Base-by-base conservation (phyloP, 768 basidiomycete species). In the Hortiboletus flavorubellus region DNA sequence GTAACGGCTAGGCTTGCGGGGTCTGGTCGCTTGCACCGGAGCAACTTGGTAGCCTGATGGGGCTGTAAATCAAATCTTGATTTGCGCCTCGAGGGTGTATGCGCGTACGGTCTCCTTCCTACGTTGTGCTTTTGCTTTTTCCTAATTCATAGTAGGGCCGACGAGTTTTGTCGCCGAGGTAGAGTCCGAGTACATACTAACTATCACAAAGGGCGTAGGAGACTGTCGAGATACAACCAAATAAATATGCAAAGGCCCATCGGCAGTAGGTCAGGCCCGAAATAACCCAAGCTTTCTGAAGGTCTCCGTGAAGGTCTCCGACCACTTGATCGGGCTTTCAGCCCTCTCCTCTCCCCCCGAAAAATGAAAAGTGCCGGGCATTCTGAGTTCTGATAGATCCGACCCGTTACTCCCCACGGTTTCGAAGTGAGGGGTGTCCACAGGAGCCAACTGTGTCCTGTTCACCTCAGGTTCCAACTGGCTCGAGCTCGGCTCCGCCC, bases 331-430 rank as follows among this genome's bases (percentile, higher is more conserved):
- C 31, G 58, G 56, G 33, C 37, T 46, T 3, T 29, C 51, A 11
- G 34, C 8, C 38, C 51, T 35, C 9, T 40, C 44, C 39, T 61
- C 59, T 15, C 8, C 42, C 35, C 45, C 43, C 29, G 65, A 54
- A 8, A 68, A 39, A 54, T 76, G 72, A 57, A 83, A 82, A 31
- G 80, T 78, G 10, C 84, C 83, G 2, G 83, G 84, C 69, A 85
- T 83, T 51, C 48, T 63, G 52, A 73, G 58, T 35, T 74, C 72
- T 21, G 66, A 55, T 30, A 73, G 55, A 43, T 75, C 72, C 7
- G 66, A 53, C 29, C 75, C 72, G 29, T 70, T 64, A 38, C 72
- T 67, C 35, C 30, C 31, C 21, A 46, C 55, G 2, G 41, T 43
- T 35, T 55, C 49, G 26, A 53, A 53, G 10, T 33, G 56, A 40